These are phyloP conservation scores for Dimargaris xerosporica DNA, from an alignment of 192 early-diverging fungal genomes.

Conservation along the genomic window DNA sequence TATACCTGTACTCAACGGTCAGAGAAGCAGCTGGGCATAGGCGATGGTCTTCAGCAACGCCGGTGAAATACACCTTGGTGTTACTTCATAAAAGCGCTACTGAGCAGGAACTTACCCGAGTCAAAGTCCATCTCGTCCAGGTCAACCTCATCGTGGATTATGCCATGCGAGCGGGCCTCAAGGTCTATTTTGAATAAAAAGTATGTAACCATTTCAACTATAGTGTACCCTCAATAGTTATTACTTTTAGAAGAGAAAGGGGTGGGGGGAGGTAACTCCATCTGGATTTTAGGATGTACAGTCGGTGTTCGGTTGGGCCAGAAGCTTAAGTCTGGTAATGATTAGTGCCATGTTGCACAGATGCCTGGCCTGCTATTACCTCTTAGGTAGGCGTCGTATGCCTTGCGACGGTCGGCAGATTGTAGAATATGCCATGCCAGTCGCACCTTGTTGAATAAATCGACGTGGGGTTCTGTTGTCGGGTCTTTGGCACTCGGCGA, in stretches of 20 bases:
- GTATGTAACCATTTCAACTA: background rate
- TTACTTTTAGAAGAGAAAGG: background rate
- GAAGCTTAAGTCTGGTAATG: background rate
- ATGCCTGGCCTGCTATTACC: constrained; percentile 12
- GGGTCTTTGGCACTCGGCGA: too few species aligned
- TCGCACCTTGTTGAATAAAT: background rate
- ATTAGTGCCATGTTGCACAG: background rate
- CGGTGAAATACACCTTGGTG: too few species aligned
- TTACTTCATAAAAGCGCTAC: background rate
- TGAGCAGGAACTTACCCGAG: constrained; percentile 23
- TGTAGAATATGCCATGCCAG: constrained; percentile 39
- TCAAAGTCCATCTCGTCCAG: constrained; percentile 56
- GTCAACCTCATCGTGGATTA: constrained; percentile 44
- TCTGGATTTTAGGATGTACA: background rate
- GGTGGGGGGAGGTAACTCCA: background rate
- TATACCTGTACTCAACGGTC: too few species aligned
- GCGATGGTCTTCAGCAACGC: too few species aligned
- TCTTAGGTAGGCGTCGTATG: constrained; percentile 34
- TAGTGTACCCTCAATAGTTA: background rate
- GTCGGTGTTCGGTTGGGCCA: background rate
- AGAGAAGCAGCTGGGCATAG: too few species aligned
- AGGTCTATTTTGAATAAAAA: background rate
- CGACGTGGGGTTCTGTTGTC: background rate
- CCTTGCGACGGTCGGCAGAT: constrained; percentile 23
- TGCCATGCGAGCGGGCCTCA: constrained; percentile 12